These are phyloP conservation scores for Mortierella antarctica DNA, from an alignment of 192 early-diverging fungal genomes.

Conservation along the genomic window DNA sequence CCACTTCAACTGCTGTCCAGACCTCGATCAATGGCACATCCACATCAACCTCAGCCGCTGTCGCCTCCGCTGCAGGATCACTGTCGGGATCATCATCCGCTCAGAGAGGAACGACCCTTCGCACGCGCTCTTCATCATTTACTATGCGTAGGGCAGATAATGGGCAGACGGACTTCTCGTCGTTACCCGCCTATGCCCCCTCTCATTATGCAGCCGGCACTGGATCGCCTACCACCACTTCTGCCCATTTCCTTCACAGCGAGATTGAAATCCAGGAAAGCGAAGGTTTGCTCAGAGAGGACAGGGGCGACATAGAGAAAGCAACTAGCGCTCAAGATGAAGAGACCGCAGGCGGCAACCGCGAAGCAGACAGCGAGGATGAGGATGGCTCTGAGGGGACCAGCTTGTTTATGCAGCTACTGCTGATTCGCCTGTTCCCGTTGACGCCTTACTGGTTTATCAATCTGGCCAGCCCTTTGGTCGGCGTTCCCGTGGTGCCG, in stretches of 20 bases:
- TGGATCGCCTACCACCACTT: background rate
- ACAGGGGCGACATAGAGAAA: background rate
- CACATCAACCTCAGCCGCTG: background rate
- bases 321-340: background rate
- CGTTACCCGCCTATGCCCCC: conserved; percentile 10
- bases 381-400: conserved; percentile 44
- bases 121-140: conserved; percentile 37
- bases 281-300: conserved; percentile 22
- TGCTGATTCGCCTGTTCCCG: conserved; percentile 65
- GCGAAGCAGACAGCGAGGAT: conserved; percentile 12
- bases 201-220: background rate
- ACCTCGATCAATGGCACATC: conserved; percentile 16
- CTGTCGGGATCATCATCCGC: background rate
- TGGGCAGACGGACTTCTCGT: conserved; percentile 1
- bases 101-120: conserved; percentile 12
- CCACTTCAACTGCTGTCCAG: conserved; percentile 22
- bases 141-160: conserved; percentile 14
- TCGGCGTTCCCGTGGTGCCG: conserved; percentile 57
- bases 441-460: conserved; percentile 70
- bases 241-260: background rate
- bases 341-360: background rate
- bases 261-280: conserved; percentile 33
- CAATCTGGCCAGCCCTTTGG: conserved; percentile 61
- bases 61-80: background rate
- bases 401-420: conserved; percentile 61